Evolutionary conservation across 179 eudicot genomes (phyloP).

Genomic region (Heliamphora pulchella): DNA sequence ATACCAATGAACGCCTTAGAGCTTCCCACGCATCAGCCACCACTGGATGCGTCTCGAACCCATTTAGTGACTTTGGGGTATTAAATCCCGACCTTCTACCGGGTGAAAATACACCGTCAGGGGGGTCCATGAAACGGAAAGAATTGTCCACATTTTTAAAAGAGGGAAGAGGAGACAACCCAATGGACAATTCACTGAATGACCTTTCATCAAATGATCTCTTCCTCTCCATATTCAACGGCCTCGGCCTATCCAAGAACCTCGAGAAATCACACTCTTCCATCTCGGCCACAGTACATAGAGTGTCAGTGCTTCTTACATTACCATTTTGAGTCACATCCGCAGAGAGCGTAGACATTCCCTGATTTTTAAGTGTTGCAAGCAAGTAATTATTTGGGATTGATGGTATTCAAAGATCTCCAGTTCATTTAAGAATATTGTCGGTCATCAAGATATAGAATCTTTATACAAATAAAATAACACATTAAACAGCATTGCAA

Average conservation of each 20-base stretch:
- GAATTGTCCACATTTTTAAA: slow-evolving; percentile 37
- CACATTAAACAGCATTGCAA: neutral
- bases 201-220: slow-evolving; percentile 71
- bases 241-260: slow-evolving; percentile 47
- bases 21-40: slow-evolving; percentile 79
- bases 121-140: slow-evolving; percentile 32
- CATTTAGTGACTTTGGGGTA: slow-evolving; percentile 50
- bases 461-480: neutral
- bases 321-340: slow-evolving; percentile 42
- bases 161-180: slow-evolving; percentile 38
- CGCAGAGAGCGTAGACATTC: slow-evolving; percentile 36
- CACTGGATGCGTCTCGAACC: slow-evolving; percentile 53
- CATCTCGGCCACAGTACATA: slow-evolving; percentile 25
- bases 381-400: slow-evolving; percentile 3
- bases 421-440: neutral
- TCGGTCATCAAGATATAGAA: slow-evolving; percentile 2
- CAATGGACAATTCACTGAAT: slow-evolving; percentile 37
- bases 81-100: slow-evolving; percentile 49
- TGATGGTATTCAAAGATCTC: neutral
- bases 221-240: slow-evolving; percentile 57
- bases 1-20: slow-evolving; percentile 58
- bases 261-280: slow-evolving; percentile 56
- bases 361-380: neutral
- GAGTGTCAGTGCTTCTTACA: slow-evolving; percentile 23
- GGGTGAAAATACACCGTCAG: slow-evolving; percentile 34